Conservation (phyloP, 805 yeast genomes). For the Ogataea ganodermae region DNA sequence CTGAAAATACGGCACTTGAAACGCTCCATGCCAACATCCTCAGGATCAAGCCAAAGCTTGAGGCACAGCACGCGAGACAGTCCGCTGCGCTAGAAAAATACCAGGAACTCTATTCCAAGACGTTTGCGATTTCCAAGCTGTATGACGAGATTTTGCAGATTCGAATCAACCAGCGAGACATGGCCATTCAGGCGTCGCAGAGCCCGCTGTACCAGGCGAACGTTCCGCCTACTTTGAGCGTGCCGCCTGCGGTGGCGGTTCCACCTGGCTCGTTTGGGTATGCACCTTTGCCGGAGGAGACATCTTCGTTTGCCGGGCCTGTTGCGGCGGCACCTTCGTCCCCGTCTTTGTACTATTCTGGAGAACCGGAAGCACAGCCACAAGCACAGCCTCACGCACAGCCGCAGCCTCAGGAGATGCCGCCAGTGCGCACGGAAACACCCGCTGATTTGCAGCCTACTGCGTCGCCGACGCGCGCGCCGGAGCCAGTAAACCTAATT, state of each 20-base stretch:
- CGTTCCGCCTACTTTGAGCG: background rate
- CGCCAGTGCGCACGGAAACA: background rate
- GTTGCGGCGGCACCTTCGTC: slow-evolving; percentile 10
- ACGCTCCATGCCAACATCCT: slow-evolving; percentile 61
- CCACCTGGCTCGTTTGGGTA: slow-evolving; percentile 1
- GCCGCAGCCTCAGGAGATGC: too few species aligned
- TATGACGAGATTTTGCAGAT: slow-evolving; percentile 75
- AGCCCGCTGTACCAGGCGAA: background rate
- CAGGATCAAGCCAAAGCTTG: slow-evolving; percentile 68
- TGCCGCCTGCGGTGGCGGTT: background rate
- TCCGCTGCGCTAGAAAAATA: slow-evolving; percentile 63
- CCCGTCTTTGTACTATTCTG: slow-evolving; percentile 19
- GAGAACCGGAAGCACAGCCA: slow-evolving; percentile 7
- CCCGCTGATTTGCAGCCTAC: background rate
- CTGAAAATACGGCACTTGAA: slow-evolving; percentile 51
- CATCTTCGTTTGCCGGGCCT: background rate
- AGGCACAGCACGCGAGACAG: slow-evolving; percentile 57
- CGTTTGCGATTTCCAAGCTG: slow-evolving; percentile 71
- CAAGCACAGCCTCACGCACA: too few species aligned
- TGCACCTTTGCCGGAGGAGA: background rate
- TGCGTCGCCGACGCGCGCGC: slow-evolving; percentile 2
- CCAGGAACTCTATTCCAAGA: slow-evolving; percentile 74
- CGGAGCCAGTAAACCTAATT: slow-evolving; percentile 25
- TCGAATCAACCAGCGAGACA: slow-evolving; percentile 37
- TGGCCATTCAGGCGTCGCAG: slow-evolving; percentile 2